Percentiles rank a stretch among this genome's conserved stretches.
phyloP scores from a whole-genome alignment of 768 basidiomycete genomes.

The Lentinula sp. region DNA sequence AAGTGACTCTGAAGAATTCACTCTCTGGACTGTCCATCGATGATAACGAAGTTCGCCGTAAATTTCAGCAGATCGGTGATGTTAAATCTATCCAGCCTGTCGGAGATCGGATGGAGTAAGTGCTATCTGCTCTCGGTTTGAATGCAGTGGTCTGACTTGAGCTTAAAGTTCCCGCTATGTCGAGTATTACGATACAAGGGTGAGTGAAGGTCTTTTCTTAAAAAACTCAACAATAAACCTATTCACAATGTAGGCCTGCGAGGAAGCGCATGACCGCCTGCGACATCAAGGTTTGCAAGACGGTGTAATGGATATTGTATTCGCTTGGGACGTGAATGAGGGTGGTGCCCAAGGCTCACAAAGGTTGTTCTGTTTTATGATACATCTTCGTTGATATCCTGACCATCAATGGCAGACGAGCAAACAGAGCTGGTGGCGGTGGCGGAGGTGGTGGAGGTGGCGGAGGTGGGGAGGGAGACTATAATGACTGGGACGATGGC shows the following conservation, averaged over 20 bases:
- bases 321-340: constrained; percentile 76
- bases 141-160: neutral
- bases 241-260: constrained; percentile 48
- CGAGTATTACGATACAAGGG: constrained; percentile 91
- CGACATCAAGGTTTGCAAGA: constrained; percentile 76
- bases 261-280: constrained; percentile 74
- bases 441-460: constrained; percentile 14
- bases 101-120: constrained; percentile 58
- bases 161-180: constrained; percentile 73
- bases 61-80: constrained; percentile 87
- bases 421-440: constrained; percentile 8
- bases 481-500: constrained; percentile 41
- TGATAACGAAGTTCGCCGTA: constrained; percentile 78
- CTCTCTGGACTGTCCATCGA: constrained; percentile 64
- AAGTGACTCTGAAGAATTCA: constrained; percentile 73
- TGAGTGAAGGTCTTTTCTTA: constrained; percentile 24
- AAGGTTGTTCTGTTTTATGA: constrained; percentile 20
- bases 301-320: constrained; percentile 83
- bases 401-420: neutral
- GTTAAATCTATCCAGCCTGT: constrained; percentile 73
- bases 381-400: neutral
- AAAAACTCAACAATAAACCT: constrained; percentile 6
- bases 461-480: constrained; percentile 25
- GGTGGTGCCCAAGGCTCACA: constrained; percentile 40
- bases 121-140: constrained; percentile 1